A percentile compares a stretch with the other conserved stretches of the same genome.
phyloP scores from a whole-genome alignment of 2,329 filamentous ascomycete genomes.

The Pyrenochaeta sp. region DNA sequence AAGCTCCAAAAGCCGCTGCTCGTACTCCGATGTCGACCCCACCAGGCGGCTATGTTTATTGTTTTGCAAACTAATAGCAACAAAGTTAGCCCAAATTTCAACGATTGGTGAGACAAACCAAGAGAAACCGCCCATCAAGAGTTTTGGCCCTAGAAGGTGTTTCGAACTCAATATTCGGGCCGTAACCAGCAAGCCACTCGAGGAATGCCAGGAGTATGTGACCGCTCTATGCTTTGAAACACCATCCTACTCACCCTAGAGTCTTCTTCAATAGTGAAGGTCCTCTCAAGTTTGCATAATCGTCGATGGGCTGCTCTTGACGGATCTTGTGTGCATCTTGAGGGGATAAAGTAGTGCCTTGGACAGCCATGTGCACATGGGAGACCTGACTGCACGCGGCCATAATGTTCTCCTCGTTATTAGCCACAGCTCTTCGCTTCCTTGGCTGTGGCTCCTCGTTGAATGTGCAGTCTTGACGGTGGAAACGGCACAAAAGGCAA shows the following conservation, averaged over 20 bases:
- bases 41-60: constrained; percentile 40
- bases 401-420: constrained; percentile 9
- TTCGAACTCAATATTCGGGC: no score
- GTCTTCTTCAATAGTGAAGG: constrained; percentile 47
- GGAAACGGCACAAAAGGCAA: constrained; percentile 73
- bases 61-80: constrained; percentile 28
- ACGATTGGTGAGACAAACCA: no score
- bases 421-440: constrained; percentile 67
- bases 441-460: constrained; percentile 71
- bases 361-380: neutral
- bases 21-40: constrained; percentile 40
- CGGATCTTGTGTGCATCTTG: constrained; percentile 26
- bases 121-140: no score
- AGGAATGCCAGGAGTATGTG: no score
- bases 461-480: constrained; percentile 73
- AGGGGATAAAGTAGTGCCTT: constrained; percentile 10
- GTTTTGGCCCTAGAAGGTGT: no score
- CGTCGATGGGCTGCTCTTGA: constrained; percentile 35
- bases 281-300: constrained; percentile 45
- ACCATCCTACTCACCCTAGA: constrained; percentile 22
- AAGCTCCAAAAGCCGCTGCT: constrained; percentile 34
- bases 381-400: neutral
- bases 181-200: no score
- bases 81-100: no score
- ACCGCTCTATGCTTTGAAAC: no score